Conservation (phyloP, 768 basidiomycete species). For the Leccinum aurantiacum region DNA sequence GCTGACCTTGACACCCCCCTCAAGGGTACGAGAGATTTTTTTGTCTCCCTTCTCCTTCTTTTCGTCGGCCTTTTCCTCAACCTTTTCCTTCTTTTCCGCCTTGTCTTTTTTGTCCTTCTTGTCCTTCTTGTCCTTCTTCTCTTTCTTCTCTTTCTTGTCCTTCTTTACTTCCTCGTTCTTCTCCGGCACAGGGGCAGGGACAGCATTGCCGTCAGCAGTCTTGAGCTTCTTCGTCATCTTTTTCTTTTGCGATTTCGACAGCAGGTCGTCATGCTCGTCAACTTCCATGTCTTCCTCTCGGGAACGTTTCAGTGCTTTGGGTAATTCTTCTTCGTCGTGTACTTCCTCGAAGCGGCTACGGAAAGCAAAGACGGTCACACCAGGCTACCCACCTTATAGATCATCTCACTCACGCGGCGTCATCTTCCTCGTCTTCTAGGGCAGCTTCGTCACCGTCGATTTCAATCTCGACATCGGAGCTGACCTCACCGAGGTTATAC, state of each 20-base stretch:
- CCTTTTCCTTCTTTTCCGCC: constrained; percentile 40
- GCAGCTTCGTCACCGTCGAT: constrained; percentile 62
- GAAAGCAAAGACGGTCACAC: not conserved
- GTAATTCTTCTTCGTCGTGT: constrained; percentile 32
- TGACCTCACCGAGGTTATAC: constrained; percentile 70
- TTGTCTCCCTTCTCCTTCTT: constrained; percentile 30
- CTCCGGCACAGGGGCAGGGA: constrained; percentile 26
- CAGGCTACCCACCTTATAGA: not conserved
- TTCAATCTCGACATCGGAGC: constrained; percentile 82
- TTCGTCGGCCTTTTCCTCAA: constrained; percentile 31
- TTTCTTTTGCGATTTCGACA: constrained; percentile 60
- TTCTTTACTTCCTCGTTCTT: constrained; percentile 36
- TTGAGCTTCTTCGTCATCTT: constrained; percentile 72
- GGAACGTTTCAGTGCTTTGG: constrained; percentile 64
- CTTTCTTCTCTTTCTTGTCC: constrained; percentile 46
- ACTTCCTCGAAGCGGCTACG: constrained; percentile 73
- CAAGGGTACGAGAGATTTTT: constrained; percentile 39
- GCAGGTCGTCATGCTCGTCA: constrained; percentile 36
- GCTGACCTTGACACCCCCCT: constrained; percentile 71
- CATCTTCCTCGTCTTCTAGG: constrained; percentile 42
- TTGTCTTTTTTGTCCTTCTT: constrained; percentile 31
- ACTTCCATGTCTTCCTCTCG: constrained; percentile 59
- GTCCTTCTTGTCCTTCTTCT: constrained; percentile 49
- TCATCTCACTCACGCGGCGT: constrained; percentile 39
- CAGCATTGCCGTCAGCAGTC: constrained; percentile 50